Evolutionary conservation across 305 asterid species (phyloP).

Genomic region (Solanum hybrid): DNA sequence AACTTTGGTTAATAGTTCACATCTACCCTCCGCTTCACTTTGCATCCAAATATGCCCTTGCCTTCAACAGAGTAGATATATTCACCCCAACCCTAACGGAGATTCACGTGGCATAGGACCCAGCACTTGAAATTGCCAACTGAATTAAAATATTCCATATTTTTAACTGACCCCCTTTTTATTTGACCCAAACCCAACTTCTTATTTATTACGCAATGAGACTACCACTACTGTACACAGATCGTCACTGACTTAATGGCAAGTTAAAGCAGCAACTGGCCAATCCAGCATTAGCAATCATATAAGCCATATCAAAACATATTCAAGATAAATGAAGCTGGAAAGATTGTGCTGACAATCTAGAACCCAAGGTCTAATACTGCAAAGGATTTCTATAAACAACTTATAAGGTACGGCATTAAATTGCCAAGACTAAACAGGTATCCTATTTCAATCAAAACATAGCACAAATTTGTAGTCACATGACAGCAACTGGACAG

Average conservation of each 20-base stretch:
- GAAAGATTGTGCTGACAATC: constrained; percentile 51
- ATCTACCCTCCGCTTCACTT: not conserved
- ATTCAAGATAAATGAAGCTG: constrained; percentile 57
- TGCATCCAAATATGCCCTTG: not conserved
- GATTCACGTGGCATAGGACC: not conserved
- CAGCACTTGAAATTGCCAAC: not conserved
- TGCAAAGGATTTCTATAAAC: not conserved
- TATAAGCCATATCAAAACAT: constrained; percentile 36
- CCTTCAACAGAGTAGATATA: not conserved
- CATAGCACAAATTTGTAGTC: not conserved
- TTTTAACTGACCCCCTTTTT: not conserved
- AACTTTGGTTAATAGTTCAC: not conserved
- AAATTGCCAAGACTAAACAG: not conserved
- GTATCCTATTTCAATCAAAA: not conserved
- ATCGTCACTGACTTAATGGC: not conserved
- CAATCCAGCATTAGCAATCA: not conserved
- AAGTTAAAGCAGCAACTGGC: not conserved
- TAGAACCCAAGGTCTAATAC: not conserved
- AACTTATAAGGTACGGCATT: not conserved
- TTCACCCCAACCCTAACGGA: not conserved
- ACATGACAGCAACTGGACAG: not conserved
- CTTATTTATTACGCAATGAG: not conserved
- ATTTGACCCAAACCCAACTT: not conserved
- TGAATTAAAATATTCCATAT: not conserved
- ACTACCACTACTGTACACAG: not conserved